Evolutionary conservation across 306 rosid genomes (phyloP), one percentile per base, ranked within the genome.

Genomic region (Vigna nakashimae): DNA sequence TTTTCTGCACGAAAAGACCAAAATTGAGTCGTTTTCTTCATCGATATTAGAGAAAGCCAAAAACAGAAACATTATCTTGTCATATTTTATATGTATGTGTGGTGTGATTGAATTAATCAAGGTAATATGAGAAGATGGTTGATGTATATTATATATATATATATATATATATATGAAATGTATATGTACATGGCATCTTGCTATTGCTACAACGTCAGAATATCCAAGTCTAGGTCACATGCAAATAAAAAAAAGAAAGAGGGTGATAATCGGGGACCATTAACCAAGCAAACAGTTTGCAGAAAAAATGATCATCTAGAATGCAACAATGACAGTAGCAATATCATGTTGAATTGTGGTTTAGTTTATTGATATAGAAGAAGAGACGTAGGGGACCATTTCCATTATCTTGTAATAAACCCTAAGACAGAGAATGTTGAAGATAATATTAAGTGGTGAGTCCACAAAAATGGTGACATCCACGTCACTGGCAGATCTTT

Each of bases 391-490:
- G 3, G 66, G 87, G 87, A 48, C 81, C 87, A 86, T 76, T 76
- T 42, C 65, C 81, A 79, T 82, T 79, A 79, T 60, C 76, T 45
- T 63, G 6, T 53, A 66, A 53, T 28, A 60, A 79, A 64, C 66
- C 62, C n/a, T 5, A 66, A 30, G 45, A 16, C 4, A 74, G 57
- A 55, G 67, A 81, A 83, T 64, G 73, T 4, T 9, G n/a, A 0
- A 42, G 89, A 84, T 82, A 76, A 74, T 65, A 67, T 59, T 52
- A 80, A 87, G 90, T 87, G 92, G 83, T 81, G 42, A 66, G 72
- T 64, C 86, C 90, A 86, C 82, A 84, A 78, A 30, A 62, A 50
- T 82, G 78, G 88, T 90, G 89, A 71, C 63, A 76, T 85, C 81
- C 95, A 81, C 86, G 83, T 86, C 88, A 80, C 74, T 2, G 62